Evolutionary conservation across 495 filamentous ascomycete species (phyloP), one percentile per base, ranked within the genome.

Genomic region (Penicillium paxilli): DNA sequence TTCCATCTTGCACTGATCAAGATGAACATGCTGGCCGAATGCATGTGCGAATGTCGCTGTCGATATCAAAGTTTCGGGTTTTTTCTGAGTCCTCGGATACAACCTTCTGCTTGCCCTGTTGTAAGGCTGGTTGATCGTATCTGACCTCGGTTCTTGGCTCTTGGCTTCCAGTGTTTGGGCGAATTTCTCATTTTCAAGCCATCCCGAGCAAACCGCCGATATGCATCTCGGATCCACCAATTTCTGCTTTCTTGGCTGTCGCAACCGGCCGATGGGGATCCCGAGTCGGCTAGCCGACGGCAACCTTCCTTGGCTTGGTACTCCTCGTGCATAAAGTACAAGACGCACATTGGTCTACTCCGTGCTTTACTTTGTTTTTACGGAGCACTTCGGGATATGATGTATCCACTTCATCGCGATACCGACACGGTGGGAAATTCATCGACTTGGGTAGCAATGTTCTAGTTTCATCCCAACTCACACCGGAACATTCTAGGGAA

Each of bases 211-310:
- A 7, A 20, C 11, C 33, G 32, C 28, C 32, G 44, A 23, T 8
- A 24, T 42, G 40, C 40, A 42, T 22, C 21, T 42, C 21, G 46
- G 37, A n/a, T 38, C 35, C 35, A 38, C 35, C 12, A 16, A 38
- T 37, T 14, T 22, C 52, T 37, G 24, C 11, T 7, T n/a, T 37
- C 46, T 54, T 51, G 22, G 24, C 33, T 22, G 35, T 40, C 46
- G 30, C 32, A 26, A 47, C 35, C 52, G 33, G 51, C 44, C 20
- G 44, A 26, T 16, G 38, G 56, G 42, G 35, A 48, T 57, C 53
- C 54, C 57, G 57, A 57, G 30, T 65, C 59, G 62, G 62, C 46
- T 59, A 62, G 52, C 58, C 55, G 55, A 59, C 4, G 52, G 52
- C 45, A 54, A 53, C 49, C 44, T 26, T n/a, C n/a, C n/a, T n/a